Conservation (phyloP, 2,329 filamentous ascomycete genomes). For the Epichloe scottii region DNA sequence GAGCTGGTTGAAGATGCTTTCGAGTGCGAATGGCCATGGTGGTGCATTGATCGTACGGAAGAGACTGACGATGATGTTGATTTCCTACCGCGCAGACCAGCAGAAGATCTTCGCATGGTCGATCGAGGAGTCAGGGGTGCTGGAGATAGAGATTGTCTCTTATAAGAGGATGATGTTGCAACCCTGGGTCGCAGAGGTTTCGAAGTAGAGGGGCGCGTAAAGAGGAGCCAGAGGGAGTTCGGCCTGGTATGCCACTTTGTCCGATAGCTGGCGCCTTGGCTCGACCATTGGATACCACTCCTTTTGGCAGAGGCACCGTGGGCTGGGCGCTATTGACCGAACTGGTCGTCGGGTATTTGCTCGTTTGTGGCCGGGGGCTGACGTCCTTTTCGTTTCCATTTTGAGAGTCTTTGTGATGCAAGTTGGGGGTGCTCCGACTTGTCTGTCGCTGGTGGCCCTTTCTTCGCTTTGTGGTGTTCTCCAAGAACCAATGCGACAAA, state of each 20-base stretch:
- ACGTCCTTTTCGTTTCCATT: conserved; percentile 36
- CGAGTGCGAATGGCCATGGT: conserved; percentile 75
- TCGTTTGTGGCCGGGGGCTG: conserved; percentile 47
- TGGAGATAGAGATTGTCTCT: conserved; percentile 73
- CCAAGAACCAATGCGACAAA: conserved; percentile 51
- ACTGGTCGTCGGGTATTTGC: conserved; percentile 37
- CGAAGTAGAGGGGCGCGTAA: conserved; percentile 16
- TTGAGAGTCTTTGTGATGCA: conserved; percentile 37
- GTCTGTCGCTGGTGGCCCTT: conserved; percentile 35
- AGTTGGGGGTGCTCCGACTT: conserved; percentile 47
- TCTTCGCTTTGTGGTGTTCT: conserved; percentile 42
- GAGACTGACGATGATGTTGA: conserved; percentile 94
- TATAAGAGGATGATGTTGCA: conserved; percentile 33
- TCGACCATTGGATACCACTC: conserved; percentile 40
- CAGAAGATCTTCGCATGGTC: conserved; percentile 70
- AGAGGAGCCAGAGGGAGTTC: conserved; percentile 12
- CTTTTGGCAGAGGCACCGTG: conserved; percentile 35
- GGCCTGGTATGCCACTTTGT: conserved; percentile 10
- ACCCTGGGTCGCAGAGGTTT: conserved; percentile 16
- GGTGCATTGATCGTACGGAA: conserved; percentile 82
- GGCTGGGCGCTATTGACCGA: conserved; percentile 20
- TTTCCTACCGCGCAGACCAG: conserved; percentile 77
- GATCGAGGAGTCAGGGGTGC: conserved; percentile 80
- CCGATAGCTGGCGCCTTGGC: conserved; percentile 14
- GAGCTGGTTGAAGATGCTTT: conserved; percentile 92